These are phyloP conservation scores for Fusarium sp. DNA, from an alignment of 2,329 filamentous ascomycete species.

Conservation along the genomic window DNA sequence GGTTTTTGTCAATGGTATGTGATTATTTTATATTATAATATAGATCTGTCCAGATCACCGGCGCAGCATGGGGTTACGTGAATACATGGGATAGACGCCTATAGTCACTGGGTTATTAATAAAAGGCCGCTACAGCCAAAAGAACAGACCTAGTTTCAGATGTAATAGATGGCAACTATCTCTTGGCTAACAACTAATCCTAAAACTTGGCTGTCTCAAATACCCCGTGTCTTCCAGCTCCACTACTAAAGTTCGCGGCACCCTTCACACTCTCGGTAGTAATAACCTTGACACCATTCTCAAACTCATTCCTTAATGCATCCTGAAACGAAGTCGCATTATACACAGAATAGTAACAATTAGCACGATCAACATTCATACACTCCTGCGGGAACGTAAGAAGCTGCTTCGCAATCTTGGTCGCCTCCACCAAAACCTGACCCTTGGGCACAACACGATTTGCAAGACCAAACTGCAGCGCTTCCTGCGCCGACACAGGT, in stretches of 20 bases:
- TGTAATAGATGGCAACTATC: too few species aligned
- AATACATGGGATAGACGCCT: too few species aligned
- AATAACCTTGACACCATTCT: slow-evolving; percentile 5
- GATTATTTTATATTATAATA: too few species aligned
- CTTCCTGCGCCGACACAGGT: slow-evolving; percentile 4
- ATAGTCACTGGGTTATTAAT: too few species aligned
- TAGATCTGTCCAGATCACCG: too few species aligned
- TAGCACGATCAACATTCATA: slow-evolving; percentile 9
- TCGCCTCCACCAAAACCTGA: slow-evolving; percentile 10
- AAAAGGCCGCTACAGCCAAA: too few species aligned
- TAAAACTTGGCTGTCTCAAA: slow-evolving; percentile 10
- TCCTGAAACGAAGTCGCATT: slow-evolving; percentile 9
- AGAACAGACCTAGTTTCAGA: too few species aligned
- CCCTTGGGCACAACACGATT: slow-evolving; percentile 13
- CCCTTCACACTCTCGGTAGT: slow-evolving; percentile 11
- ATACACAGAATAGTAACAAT: slow-evolving; percentile 12
- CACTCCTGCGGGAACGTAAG: slow-evolving; percentile 10
- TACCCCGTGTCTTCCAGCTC: neutral
- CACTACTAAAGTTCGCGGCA: slow-evolving; percentile 1
- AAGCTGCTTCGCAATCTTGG: slow-evolving; percentile 22
- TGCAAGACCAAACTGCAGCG: slow-evolving; percentile 17
- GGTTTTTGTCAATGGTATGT: too few species aligned
- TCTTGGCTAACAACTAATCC: neutral
- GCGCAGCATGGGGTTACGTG: too few species aligned
- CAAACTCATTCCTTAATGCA: slow-evolving; percentile 24